These are phyloP conservation scores for Daldinia eschscholtzii DNA, from an alignment of 2,329 filamentous ascomycete genomes.

Conservation along the genomic window DNA sequence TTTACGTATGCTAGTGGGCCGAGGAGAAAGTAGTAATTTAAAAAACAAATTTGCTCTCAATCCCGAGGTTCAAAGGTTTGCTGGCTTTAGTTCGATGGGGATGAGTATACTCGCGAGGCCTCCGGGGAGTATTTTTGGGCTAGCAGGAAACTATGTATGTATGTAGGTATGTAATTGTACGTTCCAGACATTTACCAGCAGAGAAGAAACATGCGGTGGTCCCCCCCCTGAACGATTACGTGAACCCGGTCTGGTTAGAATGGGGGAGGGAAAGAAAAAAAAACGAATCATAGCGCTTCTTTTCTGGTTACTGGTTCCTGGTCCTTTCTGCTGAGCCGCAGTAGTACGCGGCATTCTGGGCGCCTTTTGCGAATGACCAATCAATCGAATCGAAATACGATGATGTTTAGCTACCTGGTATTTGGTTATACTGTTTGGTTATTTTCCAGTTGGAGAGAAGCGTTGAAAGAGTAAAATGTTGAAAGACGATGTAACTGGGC, in stretches of 20 bases:
- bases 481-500: neutral
- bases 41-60: neutral
- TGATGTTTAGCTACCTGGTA: neutral
- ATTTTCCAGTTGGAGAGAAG: neutral
- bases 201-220: no score
- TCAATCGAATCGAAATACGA: neutral
- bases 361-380: neutral
- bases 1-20: neutral
- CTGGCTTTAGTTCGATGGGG: neutral
- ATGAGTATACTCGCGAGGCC: neutral
- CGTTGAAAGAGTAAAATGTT: neutral
- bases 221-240: neutral
- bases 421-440: neutral
- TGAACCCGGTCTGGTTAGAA: neutral
- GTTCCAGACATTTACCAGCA: no score
- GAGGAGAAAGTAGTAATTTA: neutral
- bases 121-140: neutral
- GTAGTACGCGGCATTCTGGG: constrained; percentile 5
- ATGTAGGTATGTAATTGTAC: no score
- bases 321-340: constrained; percentile 8
- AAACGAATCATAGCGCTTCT: constrained; percentile 10
- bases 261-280: no score
- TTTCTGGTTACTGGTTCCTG: neutral
- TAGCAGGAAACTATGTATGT: no score
- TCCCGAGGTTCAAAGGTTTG: neutral